A percentile compares a stretch with the other conserved stretches of the same genome.
Conservation (phyloP, 2,329 filamentous ascomycete genomes). For the Penicillium crustosum region DNA sequence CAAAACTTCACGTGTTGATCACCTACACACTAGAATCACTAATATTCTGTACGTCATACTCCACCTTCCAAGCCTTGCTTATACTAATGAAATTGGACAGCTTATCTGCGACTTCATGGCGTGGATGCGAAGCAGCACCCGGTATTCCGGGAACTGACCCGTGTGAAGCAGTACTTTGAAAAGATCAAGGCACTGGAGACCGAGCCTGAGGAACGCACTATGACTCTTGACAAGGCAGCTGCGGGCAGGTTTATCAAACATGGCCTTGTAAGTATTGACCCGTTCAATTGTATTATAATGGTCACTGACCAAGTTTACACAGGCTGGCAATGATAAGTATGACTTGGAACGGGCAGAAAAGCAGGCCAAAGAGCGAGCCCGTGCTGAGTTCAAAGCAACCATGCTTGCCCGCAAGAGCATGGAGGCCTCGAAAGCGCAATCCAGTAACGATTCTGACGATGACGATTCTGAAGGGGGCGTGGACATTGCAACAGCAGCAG, state of each 20-base stretch:
- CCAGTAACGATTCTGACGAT: slow-evolving; percentile 20
- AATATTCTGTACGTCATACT: slow-evolving; percentile 67
- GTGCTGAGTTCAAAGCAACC: slow-evolving; percentile 50
- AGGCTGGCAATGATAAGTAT: slow-evolving; percentile 53
- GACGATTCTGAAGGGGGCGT: slow-evolving; percentile 19
- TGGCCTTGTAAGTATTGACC: slow-evolving; percentile 61
- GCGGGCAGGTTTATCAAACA: slow-evolving; percentile 79
- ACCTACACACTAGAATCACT: slow-evolving; percentile 90
- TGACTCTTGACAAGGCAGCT: slow-evolving; percentile 70
- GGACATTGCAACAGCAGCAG: slow-evolving; percentile 4
- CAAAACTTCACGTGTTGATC: slow-evolving; percentile 85
- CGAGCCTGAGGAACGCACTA: slow-evolving; percentile 56
- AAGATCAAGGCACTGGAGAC: slow-evolving; percentile 82
- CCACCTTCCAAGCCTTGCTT: background rate
- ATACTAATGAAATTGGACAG: slow-evolving; percentile 41
- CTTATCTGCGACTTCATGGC: slow-evolving; percentile 75
- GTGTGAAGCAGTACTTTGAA: slow-evolving; percentile 86
- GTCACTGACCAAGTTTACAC: background rate
- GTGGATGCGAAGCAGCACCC: slow-evolving; percentile 79
- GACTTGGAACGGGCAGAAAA: slow-evolving; percentile 52
- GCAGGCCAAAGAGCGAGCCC: slow-evolving; percentile 52
- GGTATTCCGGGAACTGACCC: slow-evolving; percentile 79
- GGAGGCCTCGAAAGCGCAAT: slow-evolving; percentile 17
- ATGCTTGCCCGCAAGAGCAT: slow-evolving; percentile 43
- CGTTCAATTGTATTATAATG: background rate